Percentiles rank a stretch among this genome's conserved stretches.
phyloP scores from a whole-genome alignment of 2,329 filamentous ascomycete species.

The Cytospora chrysosperma region DNA sequence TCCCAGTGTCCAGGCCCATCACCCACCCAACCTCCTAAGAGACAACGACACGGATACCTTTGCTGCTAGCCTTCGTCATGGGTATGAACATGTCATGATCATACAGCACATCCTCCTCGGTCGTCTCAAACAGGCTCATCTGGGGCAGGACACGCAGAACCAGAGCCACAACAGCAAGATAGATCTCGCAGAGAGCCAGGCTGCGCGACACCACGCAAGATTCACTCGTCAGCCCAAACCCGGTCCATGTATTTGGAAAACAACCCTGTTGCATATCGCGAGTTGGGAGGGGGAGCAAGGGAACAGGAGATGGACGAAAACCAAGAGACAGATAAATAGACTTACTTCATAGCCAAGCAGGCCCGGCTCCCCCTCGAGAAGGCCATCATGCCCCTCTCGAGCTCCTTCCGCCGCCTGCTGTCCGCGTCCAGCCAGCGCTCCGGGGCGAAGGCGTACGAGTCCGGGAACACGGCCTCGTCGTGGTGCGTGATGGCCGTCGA shows the following conservation, averaged over 20 bases:
- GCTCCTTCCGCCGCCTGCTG: constrained; percentile 7
- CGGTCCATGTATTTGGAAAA: too few relatives aligned
- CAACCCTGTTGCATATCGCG: too few relatives aligned
- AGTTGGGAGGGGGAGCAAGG: too few relatives aligned
- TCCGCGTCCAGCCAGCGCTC: constrained; percentile 27
- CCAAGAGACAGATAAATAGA: too few relatives aligned
- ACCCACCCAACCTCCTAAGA: background rate
- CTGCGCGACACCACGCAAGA: background rate
- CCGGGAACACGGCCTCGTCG: constrained; percentile 23
- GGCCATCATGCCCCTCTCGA: constrained; percentile 14
- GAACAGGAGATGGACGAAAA: background rate
- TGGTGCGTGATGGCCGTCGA: constrained; percentile 24
- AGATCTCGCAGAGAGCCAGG: constrained; percentile 16
- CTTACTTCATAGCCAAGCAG: constrained; percentile 19
- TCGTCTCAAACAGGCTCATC: constrained; percentile 14
- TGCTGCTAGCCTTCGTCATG: constrained; percentile 9
- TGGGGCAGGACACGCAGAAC: constrained; percentile 9
- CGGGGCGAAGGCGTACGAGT: constrained; percentile 24
- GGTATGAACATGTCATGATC: constrained; percentile 22
- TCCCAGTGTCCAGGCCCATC: too few relatives aligned
- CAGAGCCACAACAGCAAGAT: constrained; percentile 10
- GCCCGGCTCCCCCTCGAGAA: constrained; percentile 10
- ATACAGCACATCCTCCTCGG: constrained; percentile 12
- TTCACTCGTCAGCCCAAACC: constrained; percentile 2
- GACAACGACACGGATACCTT: constrained; percentile 12